These are phyloP conservation scores for Cyberlindnera japonica DNA, from an alignment of 805 yeast species.

Conservation along the genomic window DNA sequence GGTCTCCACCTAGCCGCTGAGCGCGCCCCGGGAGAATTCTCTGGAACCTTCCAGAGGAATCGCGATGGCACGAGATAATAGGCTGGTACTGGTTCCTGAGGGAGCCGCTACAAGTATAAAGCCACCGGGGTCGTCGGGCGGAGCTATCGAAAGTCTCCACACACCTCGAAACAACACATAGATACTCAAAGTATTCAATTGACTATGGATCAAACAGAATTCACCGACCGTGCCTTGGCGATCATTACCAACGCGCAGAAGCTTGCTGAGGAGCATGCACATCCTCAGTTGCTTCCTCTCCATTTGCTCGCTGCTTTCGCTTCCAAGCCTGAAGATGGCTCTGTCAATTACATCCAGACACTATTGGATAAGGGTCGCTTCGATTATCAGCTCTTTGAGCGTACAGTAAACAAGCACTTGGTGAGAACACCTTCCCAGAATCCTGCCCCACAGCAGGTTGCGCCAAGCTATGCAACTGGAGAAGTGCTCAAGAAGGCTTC, in stretches of 20 bases:
- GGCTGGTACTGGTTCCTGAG: too few relatives aligned
- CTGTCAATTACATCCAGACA: constrained; percentile 69
- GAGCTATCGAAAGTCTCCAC: background rate
- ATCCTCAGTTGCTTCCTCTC: constrained; percentile 80
- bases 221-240: constrained; percentile 89
- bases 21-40: background rate
- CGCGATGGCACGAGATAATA: too few relatives aligned
- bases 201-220: constrained; percentile 56
- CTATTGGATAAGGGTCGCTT: constrained; percentile 81
- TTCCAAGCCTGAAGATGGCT: constrained; percentile 50
- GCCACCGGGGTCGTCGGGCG: too few relatives aligned
- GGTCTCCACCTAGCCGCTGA: background rate
- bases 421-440: constrained; percentile 83
- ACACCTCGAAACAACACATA: constrained; percentile 1
- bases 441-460: constrained; percentile 83
- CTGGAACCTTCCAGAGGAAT: constrained; percentile 1
- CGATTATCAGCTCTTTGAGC: constrained; percentile 78
- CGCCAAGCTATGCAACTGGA: constrained; percentile 73
- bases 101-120: too few relatives aligned
- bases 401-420: constrained; percentile 74
- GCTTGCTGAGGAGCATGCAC: constrained; percentile 79
- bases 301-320: constrained; percentile 92
- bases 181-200: constrained; percentile 3
- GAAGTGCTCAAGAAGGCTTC: constrained; percentile 70
- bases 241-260: constrained; percentile 76